Base-by-base conservation (phyloP, 2,329 filamentous ascomycete genomes). In the Aureobasidium sp. region DNA sequence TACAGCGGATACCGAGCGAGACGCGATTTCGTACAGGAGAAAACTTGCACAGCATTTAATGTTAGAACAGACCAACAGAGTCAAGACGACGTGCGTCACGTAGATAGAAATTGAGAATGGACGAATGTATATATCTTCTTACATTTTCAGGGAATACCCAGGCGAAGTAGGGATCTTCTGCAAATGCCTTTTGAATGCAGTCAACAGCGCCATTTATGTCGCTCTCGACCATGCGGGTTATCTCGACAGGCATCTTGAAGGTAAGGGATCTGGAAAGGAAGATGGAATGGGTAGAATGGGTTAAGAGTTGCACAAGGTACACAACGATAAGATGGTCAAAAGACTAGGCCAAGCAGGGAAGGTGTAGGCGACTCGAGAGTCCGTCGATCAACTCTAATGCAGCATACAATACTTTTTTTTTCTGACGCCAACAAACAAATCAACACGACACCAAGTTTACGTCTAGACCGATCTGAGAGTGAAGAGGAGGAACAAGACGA, bases 161-260 rank as follows among this genome's bases (percentile, higher is more conserved):
- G 22, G 76, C 74, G 67, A 85, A 85, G 68, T 88, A 89, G 0
- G 86, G 86, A 67, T 89, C 86, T 12, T 84, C 78, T 6, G 79
- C 81, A 69, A 89, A 89, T 0, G 85, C 85, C 67, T 81, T 77
- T 68, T 89, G 86, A 52, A 89, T 84, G 48, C 84, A 86, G 42
- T 81, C 79, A 56, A 88, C 82, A 24, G 84, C 84, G 8, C 81
- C 83, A 29, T 85, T 79, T 58, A 88, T 87, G 66, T 89, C 86
- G 53, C 71, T 69, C 66, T 83, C 77, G 1, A 77, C 78, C 67
- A 89, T 79, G 9, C 76, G 78, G 5, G 78, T 74, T 62, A 89
- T 80, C 64, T 81, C 71, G 69, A 88, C 80, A n/a, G 71, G 47
- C 74, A 76, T 76, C 17, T 62, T 52, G 40, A 24, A 31, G 24